A percentile compares a stretch with the other conserved stretches of the same genome.
phyloP scores from a whole-genome alignment of 192 early-diverging fungal genomes.

The Dissophora ornata region DNA sequence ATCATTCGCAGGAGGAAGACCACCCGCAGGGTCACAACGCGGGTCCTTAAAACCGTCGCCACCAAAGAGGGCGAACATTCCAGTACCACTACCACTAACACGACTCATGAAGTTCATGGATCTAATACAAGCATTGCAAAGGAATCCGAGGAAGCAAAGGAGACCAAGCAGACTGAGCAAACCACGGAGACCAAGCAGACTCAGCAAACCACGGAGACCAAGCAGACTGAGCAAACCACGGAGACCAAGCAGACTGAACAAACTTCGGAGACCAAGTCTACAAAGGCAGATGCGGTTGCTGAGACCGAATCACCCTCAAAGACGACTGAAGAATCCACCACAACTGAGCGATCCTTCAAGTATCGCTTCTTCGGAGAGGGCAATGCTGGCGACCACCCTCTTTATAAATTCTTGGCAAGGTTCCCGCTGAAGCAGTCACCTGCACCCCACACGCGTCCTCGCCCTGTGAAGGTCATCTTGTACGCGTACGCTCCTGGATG shows the following conservation, averaged over 20 bases:
- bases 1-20: constrained; percentile 40
- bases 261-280: too few species aligned
- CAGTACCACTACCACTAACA: neutral
- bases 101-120: too few species aligned
- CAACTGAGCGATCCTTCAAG: constrained; percentile 10
- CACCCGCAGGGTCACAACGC: constrained; percentile 40
- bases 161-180: constrained; percentile 6
- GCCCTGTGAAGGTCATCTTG: constrained; percentile 28
- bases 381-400: constrained; percentile 23
- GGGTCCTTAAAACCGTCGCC: constrained; percentile 4
- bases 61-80: constrained; percentile 11
- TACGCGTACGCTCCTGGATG: constrained; percentile 50
- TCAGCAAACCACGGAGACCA: too few species aligned
- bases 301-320: too few species aligned
- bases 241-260: too few species aligned
- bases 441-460: constrained; percentile 28
- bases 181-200: too few species aligned
- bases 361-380: constrained; percentile 34
- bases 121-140: too few species aligned
- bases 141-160: constrained; percentile 1
- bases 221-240: too few species aligned
- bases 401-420: constrained; percentile 36
- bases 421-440: constrained; percentile 44
- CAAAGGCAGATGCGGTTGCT: neutral
- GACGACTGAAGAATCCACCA: neutral